Evolutionary conservation across 768 basidiomycete genomes (phyloP), one percentile per base, ranked within the genome.

Genomic region (Phanerochaete sordida): DNA sequence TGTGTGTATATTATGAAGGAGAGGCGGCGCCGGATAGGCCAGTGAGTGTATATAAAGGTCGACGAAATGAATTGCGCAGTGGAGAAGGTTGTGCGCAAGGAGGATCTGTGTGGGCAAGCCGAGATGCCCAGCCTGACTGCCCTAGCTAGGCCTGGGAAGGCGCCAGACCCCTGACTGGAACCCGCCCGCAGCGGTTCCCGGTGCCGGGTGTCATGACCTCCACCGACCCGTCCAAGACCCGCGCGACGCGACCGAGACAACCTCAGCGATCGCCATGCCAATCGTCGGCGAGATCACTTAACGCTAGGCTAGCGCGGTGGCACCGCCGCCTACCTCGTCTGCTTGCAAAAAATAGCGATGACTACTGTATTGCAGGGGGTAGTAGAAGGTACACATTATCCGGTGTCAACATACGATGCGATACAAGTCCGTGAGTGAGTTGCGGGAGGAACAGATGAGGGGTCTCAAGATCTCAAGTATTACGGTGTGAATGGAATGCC

Each of bases 1-100:
- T 35, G 33, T 72, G 31, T 69, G 43, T 60, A 52, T 27, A 55
- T 43, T 55, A 15, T 9, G 49, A 50, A 45, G 26, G 43, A 54
- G 58, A 30, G 47, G 12, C 51, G 35, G 16, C 24, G 46, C 28
- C 30, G 60, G 60, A 6, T 39, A 35, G 49, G 39, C 39, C 39
- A 9, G 39, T 43, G 39, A 9, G 13, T 57, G 54, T 56, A 55
- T 12, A 46, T n/a, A 37, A 47, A 24, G 58, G 35, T 43, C 35
- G 60, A 39, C 27, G 57, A 8, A 48, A 8, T 48, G 24, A 48
- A 48, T 48, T 24, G 27, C 27, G 19, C 39, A 43, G 39, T 43
- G 39, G 39, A 43, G 39, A 43, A 43, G 19, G 39, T 43, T 43
- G 39, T n/a, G n/a, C n/a, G 39, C 13, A 13, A 43, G 19, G 39